These are phyloP conservation scores for Ceratocystiopsis minuta DNA, from an alignment of 2,329 filamentous ascomycete genomes.

Conservation along the genomic window DNA sequence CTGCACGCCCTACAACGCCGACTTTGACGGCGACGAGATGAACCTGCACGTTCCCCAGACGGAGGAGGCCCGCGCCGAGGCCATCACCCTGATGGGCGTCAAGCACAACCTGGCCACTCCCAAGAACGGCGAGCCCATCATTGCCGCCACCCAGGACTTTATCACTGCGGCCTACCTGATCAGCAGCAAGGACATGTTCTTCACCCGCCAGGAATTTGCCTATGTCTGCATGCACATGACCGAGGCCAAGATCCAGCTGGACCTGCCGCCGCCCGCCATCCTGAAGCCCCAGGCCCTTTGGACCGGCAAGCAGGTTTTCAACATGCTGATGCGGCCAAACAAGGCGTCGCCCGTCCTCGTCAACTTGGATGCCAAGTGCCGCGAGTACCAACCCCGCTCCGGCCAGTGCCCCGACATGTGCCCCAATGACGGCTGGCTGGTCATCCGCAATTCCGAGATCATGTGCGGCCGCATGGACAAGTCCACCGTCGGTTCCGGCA, in stretches of 20 bases:
- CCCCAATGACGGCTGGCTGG: conserved; percentile 75
- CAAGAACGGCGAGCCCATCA: conserved; percentile 95
- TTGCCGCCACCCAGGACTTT: conserved; percentile 98
- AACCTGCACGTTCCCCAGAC: conserved; percentile 96
- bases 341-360: conserved; percentile 64
- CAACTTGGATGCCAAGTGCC: conserved; percentile 85
- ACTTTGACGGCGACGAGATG: conserved; percentile 99
- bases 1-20: conserved; percentile 93
- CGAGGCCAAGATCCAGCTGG: conserved; percentile 55
- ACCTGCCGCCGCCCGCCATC: conserved; percentile 74
- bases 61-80: conserved; percentile 87
- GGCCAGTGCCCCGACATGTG: conserved; percentile 52
- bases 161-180: conserved; percentile 88
- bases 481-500: conserved; percentile 86
- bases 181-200: conserved; percentile 85
- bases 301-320: conserved; percentile 93
- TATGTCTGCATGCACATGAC: conserved; percentile 84
- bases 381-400: conserved; percentile 50
- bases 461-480: conserved; percentile 99
- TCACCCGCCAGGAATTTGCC: conserved; percentile 71
- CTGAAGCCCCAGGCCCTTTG: conserved; percentile 73
- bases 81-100: conserved; percentile 92
- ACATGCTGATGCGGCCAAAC: conserved; percentile 67
- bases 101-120: conserved; percentile 92
- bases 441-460: conserved; percentile 88